These are phyloP conservation scores for Starmerella sp. DNA, from an alignment of 805 yeast genomes.

Conservation along the genomic window DNA sequence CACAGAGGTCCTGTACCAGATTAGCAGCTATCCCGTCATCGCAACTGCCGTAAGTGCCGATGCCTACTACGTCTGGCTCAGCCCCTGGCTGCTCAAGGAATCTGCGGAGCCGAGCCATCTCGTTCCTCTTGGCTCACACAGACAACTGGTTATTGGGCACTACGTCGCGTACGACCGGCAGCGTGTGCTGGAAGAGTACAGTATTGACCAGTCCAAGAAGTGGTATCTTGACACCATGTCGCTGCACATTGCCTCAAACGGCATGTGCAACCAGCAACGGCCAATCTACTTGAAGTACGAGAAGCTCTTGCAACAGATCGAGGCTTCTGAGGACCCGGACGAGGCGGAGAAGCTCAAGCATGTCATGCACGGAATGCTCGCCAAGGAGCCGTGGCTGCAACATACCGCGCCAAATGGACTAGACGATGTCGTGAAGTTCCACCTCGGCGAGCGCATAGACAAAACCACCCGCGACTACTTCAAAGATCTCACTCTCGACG, in stretches of 20 bases:
- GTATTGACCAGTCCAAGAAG: slow-evolving; percentile 50
- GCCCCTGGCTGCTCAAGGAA: slow-evolving; percentile 63
- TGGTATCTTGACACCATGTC: slow-evolving; percentile 89
- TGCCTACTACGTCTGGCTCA: slow-evolving; percentile 94
- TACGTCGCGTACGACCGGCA: slow-evolving; percentile 88
- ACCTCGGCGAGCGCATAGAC: slow-evolving; percentile 57
- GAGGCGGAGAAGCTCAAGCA: slow-evolving; percentile 10
- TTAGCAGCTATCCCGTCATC: slow-evolving; percentile 61
- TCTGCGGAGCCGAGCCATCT: slow-evolving; percentile 42
- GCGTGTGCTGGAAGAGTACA: slow-evolving; percentile 72
- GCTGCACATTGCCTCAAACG: slow-evolving; percentile 77
- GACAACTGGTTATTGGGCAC: slow-evolving; percentile 72
- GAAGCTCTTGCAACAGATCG: slow-evolving; percentile 15
- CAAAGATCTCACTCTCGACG: slow-evolving; percentile 41
- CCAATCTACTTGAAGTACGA: slow-evolving; percentile 49
- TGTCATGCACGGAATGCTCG: slow-evolving; percentile 70
- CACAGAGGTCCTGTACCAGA: slow-evolving; percentile 73
- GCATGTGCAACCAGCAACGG: slow-evolving; percentile 87
- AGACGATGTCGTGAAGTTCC: slow-evolving; percentile 65
- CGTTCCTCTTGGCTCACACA: slow-evolving; percentile 57
- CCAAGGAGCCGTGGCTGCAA: slow-evolving; percentile 70
- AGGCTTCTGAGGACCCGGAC: neutral
- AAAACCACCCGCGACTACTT: slow-evolving; percentile 61
- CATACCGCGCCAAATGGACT: slow-evolving; percentile 69
- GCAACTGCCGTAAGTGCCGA: slow-evolving; percentile 65